Conservation (phyloP, 2,329 filamentous ascomycete species). For the Alternaria novae-zelandiae region DNA sequence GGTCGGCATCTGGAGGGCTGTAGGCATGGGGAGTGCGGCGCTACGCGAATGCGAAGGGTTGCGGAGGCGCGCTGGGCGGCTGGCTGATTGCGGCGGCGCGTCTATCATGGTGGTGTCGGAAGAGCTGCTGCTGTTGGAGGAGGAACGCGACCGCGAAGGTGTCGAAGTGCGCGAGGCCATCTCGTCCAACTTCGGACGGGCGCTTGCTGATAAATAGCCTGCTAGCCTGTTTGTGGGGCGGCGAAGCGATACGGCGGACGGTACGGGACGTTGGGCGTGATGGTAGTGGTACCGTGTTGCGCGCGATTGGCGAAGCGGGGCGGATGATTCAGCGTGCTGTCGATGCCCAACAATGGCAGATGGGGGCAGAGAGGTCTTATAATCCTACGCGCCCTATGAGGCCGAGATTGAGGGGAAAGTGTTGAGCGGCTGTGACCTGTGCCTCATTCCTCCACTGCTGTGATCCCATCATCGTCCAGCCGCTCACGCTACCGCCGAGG, state of each 20-base stretch:
- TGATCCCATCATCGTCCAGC: slow-evolving; percentile 4
- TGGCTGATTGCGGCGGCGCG: slow-evolving; percentile 31
- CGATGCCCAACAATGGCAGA: not conserved
- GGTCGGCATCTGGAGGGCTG: not conserved
- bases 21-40: slow-evolving; percentile 12
- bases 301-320: not conserved
- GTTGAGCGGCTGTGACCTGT: slow-evolving; percentile 8
- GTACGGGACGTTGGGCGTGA: slow-evolving; percentile 4
- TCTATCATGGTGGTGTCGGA: slow-evolving; percentile 46
- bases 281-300: not conserved
- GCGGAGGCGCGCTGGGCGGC: slow-evolving; percentile 36
- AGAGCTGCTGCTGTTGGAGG: slow-evolving; percentile 35
- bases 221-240: slow-evolving; percentile 1
- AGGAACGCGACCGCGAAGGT: slow-evolving; percentile 39
- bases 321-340: not conserved
- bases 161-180: slow-evolving; percentile 42
- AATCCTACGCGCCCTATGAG: not conserved
- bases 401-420: slow-evolving; percentile 2
- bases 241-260: not conserved
- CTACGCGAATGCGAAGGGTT: slow-evolving; percentile 28
- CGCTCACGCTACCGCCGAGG: slow-evolving; percentile 6
- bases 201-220: slow-evolving; percentile 9
- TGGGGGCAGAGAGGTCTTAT: not conserved
- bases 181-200: not conserved
- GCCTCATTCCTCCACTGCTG: slow-evolving; percentile 5